Conservation (phyloP, 2,329 filamentous ascomycete genomes). For the Exophiala mesophila region DNA sequence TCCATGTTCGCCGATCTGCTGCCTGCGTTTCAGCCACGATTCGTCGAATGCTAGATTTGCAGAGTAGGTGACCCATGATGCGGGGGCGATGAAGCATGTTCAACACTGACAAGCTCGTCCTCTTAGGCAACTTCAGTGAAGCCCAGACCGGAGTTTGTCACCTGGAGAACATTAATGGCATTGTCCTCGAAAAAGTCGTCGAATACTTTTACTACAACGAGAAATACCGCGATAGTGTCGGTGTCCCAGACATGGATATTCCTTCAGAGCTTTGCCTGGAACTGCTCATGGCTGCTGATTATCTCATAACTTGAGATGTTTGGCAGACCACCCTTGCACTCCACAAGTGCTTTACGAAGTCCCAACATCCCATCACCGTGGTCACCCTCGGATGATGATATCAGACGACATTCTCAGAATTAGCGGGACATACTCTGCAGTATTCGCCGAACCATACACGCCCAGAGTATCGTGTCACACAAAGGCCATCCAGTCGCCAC, state of each 20-base stretch:
- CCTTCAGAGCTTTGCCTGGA: conserved; percentile 62
- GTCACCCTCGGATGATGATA: no score
- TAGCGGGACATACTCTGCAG: no score
- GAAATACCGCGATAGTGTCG: conserved; percentile 55
- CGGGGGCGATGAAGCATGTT: background rate
- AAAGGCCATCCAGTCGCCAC: no score
- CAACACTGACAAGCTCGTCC: background rate
- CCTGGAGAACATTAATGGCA: conserved; percentile 58
- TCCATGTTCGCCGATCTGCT: conserved; percentile 56
- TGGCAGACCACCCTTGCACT: no score
- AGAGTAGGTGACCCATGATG: conserved; percentile 45
- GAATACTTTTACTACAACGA: conserved; percentile 67
- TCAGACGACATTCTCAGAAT: no score
- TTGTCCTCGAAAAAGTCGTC: conserved; percentile 64
- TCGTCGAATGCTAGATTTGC: conserved; percentile 58
- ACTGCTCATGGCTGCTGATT: conserved; percentile 63
- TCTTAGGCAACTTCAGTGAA: conserved; percentile 57
- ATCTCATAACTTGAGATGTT: conserved; percentile 46
- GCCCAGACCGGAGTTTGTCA: conserved; percentile 53
- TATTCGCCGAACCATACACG: no score
- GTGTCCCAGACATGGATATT: conserved; percentile 64
- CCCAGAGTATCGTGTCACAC: no score
- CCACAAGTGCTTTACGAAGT: no score
- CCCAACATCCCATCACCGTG: no score
- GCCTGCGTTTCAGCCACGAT: conserved; percentile 59